Percentiles rank a stretch among this genome's conserved stretches.
These are phyloP conservation scores for Suhomyces prunicola DNA, from an alignment of 805 yeast species.

Conservation along the genomic window DNA sequence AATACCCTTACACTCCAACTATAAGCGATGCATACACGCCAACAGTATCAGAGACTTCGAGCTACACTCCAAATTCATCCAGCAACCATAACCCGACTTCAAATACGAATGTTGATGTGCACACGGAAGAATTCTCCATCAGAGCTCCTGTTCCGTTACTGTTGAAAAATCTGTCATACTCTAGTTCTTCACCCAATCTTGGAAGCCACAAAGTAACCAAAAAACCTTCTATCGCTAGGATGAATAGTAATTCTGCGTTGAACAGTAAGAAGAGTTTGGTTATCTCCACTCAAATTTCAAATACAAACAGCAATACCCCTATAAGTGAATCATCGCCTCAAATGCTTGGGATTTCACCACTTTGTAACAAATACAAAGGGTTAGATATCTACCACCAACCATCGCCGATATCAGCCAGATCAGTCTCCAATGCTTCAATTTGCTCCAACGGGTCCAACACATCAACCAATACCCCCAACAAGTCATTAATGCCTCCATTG, in stretches of 20 bases:
- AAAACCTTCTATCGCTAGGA: slow-evolving; percentile 16
- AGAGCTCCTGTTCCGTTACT: slow-evolving; percentile 8
- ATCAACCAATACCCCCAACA: slow-evolving; percentile 8
- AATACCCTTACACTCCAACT: slow-evolving; percentile 16
- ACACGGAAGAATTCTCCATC: background rate
- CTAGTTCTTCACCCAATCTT: slow-evolving; percentile 3
- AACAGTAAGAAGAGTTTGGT: slow-evolving; percentile 16
- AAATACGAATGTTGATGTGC: background rate
- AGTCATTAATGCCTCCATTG: slow-evolving; percentile 17
- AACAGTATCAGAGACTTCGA: slow-evolving; percentile 15
- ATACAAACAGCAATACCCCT: slow-evolving; percentile 6
- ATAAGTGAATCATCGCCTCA: slow-evolving; percentile 10
- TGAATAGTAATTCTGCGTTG: slow-evolving; percentile 10
- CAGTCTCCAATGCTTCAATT: slow-evolving; percentile 12
- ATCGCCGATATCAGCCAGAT: slow-evolving; percentile 10
- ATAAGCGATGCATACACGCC: slow-evolving; percentile 18
- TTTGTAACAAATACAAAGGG: slow-evolving; percentile 19
- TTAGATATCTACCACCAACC: slow-evolving; percentile 13
- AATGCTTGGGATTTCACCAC: slow-evolving; percentile 17
- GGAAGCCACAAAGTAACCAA: slow-evolving; percentile 14
- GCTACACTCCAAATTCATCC: slow-evolving; percentile 16
- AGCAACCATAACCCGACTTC: slow-evolving; percentile 2
- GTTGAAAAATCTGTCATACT: slow-evolving; percentile 1
- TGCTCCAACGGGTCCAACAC: slow-evolving; percentile 9
- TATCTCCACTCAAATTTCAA: slow-evolving; percentile 8